Percentiles rank a stretch among this genome's conserved stretches.
These are phyloP conservation scores for Phoenix dactylifera DNA, from an alignment of 176 grass and related monocot genomes.

Conservation along the genomic window DNA sequence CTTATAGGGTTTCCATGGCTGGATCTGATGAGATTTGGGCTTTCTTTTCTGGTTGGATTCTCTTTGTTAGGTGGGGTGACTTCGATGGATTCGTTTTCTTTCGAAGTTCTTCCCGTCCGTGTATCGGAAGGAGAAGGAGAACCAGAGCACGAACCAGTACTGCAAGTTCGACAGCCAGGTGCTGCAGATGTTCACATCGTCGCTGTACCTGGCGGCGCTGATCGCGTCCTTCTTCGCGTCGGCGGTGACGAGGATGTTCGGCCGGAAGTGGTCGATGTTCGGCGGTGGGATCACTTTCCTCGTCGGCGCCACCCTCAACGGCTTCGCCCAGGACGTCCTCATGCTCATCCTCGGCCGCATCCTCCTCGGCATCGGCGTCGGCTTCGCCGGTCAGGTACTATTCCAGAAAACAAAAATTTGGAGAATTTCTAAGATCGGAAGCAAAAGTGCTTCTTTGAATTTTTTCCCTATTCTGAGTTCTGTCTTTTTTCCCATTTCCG, in stretches of 20 bases:
- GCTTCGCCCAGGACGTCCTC: slow-evolving; percentile 27
- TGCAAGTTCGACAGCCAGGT: slow-evolving; percentile 89
- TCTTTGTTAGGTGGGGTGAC: slow-evolving; percentile 38
- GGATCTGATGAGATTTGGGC: no score
- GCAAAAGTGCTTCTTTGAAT: no score
- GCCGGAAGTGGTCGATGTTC: slow-evolving; percentile 94
- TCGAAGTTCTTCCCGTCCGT: slow-evolving; percentile 63
- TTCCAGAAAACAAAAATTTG: not conserved
- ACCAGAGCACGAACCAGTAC: slow-evolving; percentile 53
- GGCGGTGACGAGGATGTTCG: slow-evolving; percentile 53
- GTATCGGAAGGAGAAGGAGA: slow-evolving; percentile 35
- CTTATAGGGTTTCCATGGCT: no score
- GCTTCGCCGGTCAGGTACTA: slow-evolving; percentile 40
- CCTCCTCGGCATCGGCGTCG: slow-evolving; percentile 43
- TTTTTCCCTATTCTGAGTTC: no score
- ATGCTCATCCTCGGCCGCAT: slow-evolving; percentile 47
- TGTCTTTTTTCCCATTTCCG: no score
- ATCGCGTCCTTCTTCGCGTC: slow-evolving; percentile 60
- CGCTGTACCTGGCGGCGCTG: slow-evolving; percentile 64
- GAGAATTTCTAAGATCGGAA: no score
- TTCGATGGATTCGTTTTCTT: slow-evolving; percentile 84
- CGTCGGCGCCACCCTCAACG: slow-evolving; percentile 45
- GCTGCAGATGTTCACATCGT: slow-evolving; percentile 76
- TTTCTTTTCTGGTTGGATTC: not conserved
- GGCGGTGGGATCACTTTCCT: slow-evolving; percentile 69